Percentiles rank a stretch among this genome's conserved stretches.
Evolutionary conservation across 179 eudicot genomes (phyloP).

Genomic region (Patellifolia procumbens): DNA sequence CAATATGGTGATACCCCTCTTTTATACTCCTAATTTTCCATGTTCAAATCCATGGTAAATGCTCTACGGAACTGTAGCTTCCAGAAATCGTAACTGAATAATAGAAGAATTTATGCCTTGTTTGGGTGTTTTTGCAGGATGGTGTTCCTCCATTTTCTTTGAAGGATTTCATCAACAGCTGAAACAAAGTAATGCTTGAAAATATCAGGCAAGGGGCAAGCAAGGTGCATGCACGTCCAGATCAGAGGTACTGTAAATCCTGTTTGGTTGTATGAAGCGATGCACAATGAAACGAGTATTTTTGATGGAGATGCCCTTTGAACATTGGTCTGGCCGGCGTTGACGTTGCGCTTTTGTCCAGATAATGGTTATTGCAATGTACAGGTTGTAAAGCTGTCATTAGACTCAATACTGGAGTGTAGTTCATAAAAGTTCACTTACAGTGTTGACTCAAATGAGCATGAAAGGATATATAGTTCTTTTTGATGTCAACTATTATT

Average conservation of each 20-base stretch:
- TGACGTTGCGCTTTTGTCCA: slow-evolving; percentile 10
- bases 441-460: neutral
- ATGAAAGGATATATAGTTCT: neutral
- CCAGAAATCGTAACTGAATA: neutral
- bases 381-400: slow-evolving; percentile 32
- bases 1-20: neutral
- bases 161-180: slow-evolving; percentile 58
- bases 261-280: slow-evolving; percentile 16
- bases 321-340: slow-evolving; percentile 11
- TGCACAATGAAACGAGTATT: neutral
- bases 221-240: slow-evolving; percentile 12
- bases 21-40: too few relatives aligned
- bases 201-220: slow-evolving; percentile 12
- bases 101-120: neutral
- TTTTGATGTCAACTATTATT: neutral
- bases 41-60: neutral
- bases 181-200: slow-evolving; percentile 1
- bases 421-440: slow-evolving; percentile 3
- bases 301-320: slow-evolving; percentile 6
- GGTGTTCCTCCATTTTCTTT: slow-evolving; percentile 51
- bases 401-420: neutral
- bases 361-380: slow-evolving; percentile 18
- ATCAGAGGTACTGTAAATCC: neutral
- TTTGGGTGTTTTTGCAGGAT: slow-evolving; percentile 47
- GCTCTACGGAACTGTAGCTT: neutral